Evolutionary conservation across 179 eudicot species (phyloP).

Genomic region (Silene noctiflora): DNA sequence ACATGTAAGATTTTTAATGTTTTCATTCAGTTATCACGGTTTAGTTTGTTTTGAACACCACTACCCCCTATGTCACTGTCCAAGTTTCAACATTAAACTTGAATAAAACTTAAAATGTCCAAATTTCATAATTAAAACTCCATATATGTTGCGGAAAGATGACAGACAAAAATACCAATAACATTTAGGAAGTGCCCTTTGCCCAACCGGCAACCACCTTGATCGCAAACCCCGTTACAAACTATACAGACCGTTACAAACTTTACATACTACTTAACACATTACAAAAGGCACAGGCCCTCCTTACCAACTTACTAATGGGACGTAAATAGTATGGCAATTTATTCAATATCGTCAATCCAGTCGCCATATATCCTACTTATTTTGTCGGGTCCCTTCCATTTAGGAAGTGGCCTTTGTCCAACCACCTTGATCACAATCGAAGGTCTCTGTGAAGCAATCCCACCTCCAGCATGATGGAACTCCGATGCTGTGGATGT

Average conservation of each 20-base stretch:
- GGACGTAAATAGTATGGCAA: background rate
- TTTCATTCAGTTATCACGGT: too few relatives aligned
- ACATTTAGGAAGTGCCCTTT: too few relatives aligned
- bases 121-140: too few relatives aligned
- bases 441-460: constrained; percentile 66
- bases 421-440: constrained; percentile 48
- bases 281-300: constrained; percentile 9
- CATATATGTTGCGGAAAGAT: too few relatives aligned
- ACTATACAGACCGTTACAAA: constrained; percentile 12
- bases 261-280: constrained; percentile 15
- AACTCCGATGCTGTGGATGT: constrained; percentile 29
- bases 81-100: too few relatives aligned
- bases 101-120: too few relatives aligned
- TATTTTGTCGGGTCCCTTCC: constrained; percentile 98
- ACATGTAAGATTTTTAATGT: too few relatives aligned
- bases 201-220: too few relatives aligned
- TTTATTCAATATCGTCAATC: constrained; percentile 75
- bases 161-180: too few relatives aligned
- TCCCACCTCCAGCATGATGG: constrained; percentile 54
- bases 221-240: too few relatives aligned
- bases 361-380: constrained; percentile 95
- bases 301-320: background rate
- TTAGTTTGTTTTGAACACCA: too few relatives aligned
- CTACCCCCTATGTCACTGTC: too few relatives aligned
- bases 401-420: constrained; percentile 56